Conservation (phyloP, 108 stramenopile species). For the Nitzschia inconspicua region DNA sequence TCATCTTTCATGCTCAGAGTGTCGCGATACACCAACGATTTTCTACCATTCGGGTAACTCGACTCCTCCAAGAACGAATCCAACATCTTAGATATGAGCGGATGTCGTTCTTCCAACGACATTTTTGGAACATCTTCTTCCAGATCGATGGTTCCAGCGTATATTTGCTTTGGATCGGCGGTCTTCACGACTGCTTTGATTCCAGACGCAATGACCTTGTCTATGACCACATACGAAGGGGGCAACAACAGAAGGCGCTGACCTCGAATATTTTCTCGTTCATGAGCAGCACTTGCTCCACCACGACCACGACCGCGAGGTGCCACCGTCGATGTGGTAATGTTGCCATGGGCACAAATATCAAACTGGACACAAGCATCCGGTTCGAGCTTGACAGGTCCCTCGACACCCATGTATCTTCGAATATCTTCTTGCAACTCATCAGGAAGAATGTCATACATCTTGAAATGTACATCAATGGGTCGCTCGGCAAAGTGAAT, state of each 20-base stretch:
- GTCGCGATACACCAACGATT: slow-evolving; percentile 54
- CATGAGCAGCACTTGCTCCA: slow-evolving; percentile 27
- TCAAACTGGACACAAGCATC: slow-evolving; percentile 76
- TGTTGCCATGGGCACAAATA: slow-evolving; percentile 54
- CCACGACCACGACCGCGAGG: slow-evolving; percentile 25
- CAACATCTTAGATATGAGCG: slow-evolving; percentile 58
- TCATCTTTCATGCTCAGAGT: slow-evolving; percentile 52
- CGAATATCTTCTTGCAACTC: slow-evolving; percentile 59
- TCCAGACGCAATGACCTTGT: slow-evolving; percentile 44
- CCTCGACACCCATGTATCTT: slow-evolving; percentile 9
- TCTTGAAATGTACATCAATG: slow-evolving; percentile 73
- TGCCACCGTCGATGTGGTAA: slow-evolving; percentile 6
- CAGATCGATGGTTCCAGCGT: slow-evolving; percentile 55
- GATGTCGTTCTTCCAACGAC: slow-evolving; percentile 53
- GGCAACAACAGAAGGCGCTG: slow-evolving; percentile 63
- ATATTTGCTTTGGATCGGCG: slow-evolving; percentile 54
- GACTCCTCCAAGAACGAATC: slow-evolving; percentile 45
- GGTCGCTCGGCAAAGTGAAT: slow-evolving; percentile 68
- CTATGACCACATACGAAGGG: slow-evolving; percentile 39
- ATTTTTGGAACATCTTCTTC: slow-evolving; percentile 38
- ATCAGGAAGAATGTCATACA: slow-evolving; percentile 63
- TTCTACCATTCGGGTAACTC: slow-evolving; percentile 33
- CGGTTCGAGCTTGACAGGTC: slow-evolving; percentile 19
- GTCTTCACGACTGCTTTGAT: slow-evolving; percentile 52
- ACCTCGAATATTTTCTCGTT: slow-evolving; percentile 71